A percentile compares a stretch with the other conserved stretches of the same genome.
These are phyloP conservation scores for Leccinum sublutescens DNA, from an alignment of 768 basidiomycete genomes.

Conservation along the genomic window DNA sequence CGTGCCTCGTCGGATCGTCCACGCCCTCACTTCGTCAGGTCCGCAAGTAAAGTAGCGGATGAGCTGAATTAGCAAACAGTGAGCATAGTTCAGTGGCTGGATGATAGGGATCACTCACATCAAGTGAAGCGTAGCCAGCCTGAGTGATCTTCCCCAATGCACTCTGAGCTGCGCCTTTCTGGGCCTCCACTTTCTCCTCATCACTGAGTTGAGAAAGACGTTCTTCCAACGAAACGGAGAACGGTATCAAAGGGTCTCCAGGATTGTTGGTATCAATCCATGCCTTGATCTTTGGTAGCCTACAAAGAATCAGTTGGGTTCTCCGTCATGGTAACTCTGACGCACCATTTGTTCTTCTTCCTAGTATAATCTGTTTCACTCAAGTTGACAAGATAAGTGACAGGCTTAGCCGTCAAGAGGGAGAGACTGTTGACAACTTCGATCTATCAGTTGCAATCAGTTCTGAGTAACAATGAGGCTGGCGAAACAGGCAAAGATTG, in stretches of 20 bases:
- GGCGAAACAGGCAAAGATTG: background rate
- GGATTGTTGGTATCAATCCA: slow-evolving; percentile 98
- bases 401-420: slow-evolving; percentile 94
- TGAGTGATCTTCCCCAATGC: slow-evolving; percentile 92
- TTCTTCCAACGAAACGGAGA: slow-evolving; percentile 95
- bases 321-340: background rate
- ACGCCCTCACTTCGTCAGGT: slow-evolving; percentile 94
- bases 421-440: slow-evolving; percentile 87
- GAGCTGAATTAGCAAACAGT: slow-evolving; percentile 46
- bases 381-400: slow-evolving; percentile 97
- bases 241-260: slow-evolving; percentile 93
- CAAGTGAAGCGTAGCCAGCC: slow-evolving; percentile 84
- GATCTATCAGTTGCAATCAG: slow-evolving; percentile 49
- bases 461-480: slow-evolving; percentile 2
- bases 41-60: slow-evolving; percentile 98
- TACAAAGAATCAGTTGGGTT: slow-evolving; percentile 25
- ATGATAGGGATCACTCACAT: slow-evolving; percentile 47
- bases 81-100: background rate
- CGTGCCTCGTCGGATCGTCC: slow-evolving; percentile 93
- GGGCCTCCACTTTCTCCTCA: slow-evolving; percentile 77
- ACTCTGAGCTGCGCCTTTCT: slow-evolving; percentile 72
- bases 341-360: slow-evolving; percentile 98
- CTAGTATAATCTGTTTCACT: slow-evolving; percentile 92
- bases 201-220: slow-evolving; percentile 60
- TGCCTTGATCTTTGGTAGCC: slow-evolving; percentile 93